Evolutionary conservation across 106 monocot species (phyloP), one percentile per base, ranked within the genome.

Genomic region (Dioscorea alata): DNA sequence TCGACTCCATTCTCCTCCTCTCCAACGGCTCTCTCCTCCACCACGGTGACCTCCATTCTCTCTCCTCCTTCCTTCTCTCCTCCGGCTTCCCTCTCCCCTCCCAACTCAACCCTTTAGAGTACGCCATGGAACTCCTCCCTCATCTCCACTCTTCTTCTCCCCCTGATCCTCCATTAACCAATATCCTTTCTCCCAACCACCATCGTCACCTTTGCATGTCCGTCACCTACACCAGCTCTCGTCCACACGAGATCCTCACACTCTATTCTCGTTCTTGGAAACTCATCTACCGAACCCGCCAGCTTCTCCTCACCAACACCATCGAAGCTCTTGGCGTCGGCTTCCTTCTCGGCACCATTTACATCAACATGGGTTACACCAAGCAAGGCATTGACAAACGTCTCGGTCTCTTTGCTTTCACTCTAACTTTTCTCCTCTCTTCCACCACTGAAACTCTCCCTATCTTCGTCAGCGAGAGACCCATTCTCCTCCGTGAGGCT

Each of bases 331-430:
- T 97, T 17, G 49, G 73, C 18, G 92, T 97, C 0, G 97, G 97
- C 6, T 67, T 92, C 56, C 50, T 97, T 48, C 81, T 97, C 0
- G 97, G 97, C 15, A 87, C 87, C 14, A 84, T 97, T 68, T 97
- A 97, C 80, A 79, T 85, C 62, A 68, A 85, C 21, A 71, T 81
- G 5, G 74, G 79, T 22, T 81, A 84, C 78, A 81, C 76, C 64
- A 81, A 82, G 63, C 75, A 72, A 48, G 97, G 97, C 25, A 76
- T 81, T 57, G 75, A 82, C 57, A 97, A 97, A 70, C 66, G 97
- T 14, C 76, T 92, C 4, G 97, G 97, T 13, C 82, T 97, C 67
- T 92, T 97, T 76, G 97, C 92, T 72, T 97, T 92, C 97, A 92
- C 92, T 16, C 81, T 97, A 21, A 97, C 89, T 18, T 97, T 97